Percentiles rank a stretch among this genome's conserved stretches.
These are phyloP conservation scores for Candida parachauliodes DNA, from an alignment of 805 yeast species.

Conservation along the genomic window DNA sequence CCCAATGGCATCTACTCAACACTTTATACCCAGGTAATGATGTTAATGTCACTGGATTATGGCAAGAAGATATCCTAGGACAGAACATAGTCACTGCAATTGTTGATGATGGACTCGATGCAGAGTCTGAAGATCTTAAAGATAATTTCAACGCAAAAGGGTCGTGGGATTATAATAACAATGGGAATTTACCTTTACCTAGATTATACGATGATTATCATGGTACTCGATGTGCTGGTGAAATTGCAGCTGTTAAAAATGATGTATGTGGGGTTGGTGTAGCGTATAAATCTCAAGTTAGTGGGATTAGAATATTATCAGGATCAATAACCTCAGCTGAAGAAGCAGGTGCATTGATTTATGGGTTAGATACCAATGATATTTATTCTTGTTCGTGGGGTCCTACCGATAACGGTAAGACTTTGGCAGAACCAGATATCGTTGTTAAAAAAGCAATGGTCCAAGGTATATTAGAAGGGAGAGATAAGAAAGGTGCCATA, in stretches of 20 bases:
- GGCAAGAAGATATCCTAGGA: slow-evolving; percentile 83
- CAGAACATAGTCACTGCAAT: slow-evolving; percentile 79
- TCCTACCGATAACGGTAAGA: slow-evolving; percentile 86
- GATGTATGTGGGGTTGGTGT: slow-evolving; percentile 94
- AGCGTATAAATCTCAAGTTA: slow-evolving; percentile 81
- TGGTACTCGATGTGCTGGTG: slow-evolving; percentile 98
- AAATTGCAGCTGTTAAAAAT: slow-evolving; percentile 86
- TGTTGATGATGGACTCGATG: slow-evolving; percentile 93
- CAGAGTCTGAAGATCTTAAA: slow-evolving; percentile 67
- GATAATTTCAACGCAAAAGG: slow-evolving; percentile 72
- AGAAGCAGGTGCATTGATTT: slow-evolving; percentile 85
- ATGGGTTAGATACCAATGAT: slow-evolving; percentile 79
- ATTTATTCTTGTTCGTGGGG: slow-evolving; percentile 99
- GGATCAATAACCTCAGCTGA: slow-evolving; percentile 78
- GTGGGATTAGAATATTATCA: slow-evolving; percentile 87
- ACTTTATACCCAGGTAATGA: slow-evolving; percentile 73
- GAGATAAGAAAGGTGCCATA: slow-evolving; percentile 75
- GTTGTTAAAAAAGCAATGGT: slow-evolving; percentile 77
- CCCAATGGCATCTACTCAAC: slow-evolving; percentile 93
- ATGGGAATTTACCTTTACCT: slow-evolving; percentile 74
- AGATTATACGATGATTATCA: slow-evolving; percentile 79
- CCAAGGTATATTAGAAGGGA: slow-evolving; percentile 81
- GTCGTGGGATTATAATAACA: slow-evolving; percentile 90
- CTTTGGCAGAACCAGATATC: slow-evolving; percentile 80
- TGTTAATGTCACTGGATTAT: slow-evolving; percentile 79